Evolutionary conservation across 805 yeast genomes (phyloP).

Genomic region (Kodamaea jinghongensis): DNA sequence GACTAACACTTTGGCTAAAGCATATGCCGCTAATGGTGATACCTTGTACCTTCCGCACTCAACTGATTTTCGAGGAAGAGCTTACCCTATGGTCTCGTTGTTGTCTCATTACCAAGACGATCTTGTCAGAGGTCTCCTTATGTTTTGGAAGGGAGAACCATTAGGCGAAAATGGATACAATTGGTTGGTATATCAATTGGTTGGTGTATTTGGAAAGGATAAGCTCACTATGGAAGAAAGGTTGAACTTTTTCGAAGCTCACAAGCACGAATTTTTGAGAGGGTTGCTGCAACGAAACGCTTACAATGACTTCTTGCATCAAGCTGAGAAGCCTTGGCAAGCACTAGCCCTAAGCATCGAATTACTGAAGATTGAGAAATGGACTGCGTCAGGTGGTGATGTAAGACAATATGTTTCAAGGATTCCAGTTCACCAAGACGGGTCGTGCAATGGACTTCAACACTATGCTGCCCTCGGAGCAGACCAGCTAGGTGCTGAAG

Average conservation of each 20-base stretch:
- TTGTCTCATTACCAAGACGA: slow-evolving; percentile 38
- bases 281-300: slow-evolving; percentile 32
- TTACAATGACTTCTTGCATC: slow-evolving; percentile 32
- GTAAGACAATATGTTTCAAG: slow-evolving; percentile 24
- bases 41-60: slow-evolving; percentile 36
- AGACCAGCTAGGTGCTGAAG: slow-evolving; percentile 35
- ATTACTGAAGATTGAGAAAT: slow-evolving; percentile 18
- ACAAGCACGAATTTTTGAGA: slow-evolving; percentile 20
- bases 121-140: slow-evolving; percentile 28
- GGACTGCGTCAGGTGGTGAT: slow-evolving; percentile 15
- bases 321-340: slow-evolving; percentile 42
- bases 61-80: slow-evolving; percentile 41
- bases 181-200: slow-evolving; percentile 41
- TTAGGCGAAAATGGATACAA: slow-evolving; percentile 33
- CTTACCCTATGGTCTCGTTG: slow-evolving; percentile 37
- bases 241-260: slow-evolving; percentile 23
- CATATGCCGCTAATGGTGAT: slow-evolving; percentile 32
- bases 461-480: slow-evolving; percentile 44
- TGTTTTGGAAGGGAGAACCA: slow-evolving; percentile 37
- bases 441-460: slow-evolving; percentile 46
- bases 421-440: slow-evolving; percentile 43
- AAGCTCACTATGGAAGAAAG: slow-evolving; percentile 26
- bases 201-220: slow-evolving; percentile 30
- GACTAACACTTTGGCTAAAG: slow-evolving; percentile 21
- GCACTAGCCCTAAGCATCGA: slow-evolving; percentile 35